Evolutionary conservation across 2,329 filamentous ascomycete species (phyloP).

Genomic region (Cercospora berteroae): DNA sequence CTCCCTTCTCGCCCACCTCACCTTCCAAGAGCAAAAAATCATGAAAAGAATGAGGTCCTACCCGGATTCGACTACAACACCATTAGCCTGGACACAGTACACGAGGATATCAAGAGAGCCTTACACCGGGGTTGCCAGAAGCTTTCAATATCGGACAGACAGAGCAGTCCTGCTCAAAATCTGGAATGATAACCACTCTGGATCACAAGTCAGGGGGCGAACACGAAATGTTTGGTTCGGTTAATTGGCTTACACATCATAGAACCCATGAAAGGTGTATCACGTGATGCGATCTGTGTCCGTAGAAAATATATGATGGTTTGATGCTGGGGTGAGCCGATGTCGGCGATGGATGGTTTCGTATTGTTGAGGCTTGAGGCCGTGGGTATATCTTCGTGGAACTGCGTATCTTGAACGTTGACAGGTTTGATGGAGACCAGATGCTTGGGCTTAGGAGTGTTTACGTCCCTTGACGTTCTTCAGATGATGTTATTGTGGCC

Average conservation of each 20-base stretch:
- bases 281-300: background rate
- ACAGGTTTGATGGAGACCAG: too few relatives aligned
- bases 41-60: background rate
- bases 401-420: too few relatives aligned
- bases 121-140: slow-evolving; percentile 7
- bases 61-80: background rate
- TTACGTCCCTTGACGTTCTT: too few relatives aligned
- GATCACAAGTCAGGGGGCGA: background rate
- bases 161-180: background rate
- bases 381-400: too few relatives aligned
- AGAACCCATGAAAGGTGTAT: background rate
- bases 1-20: too few relatives aligned
- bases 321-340: background rate
- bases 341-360: background rate
- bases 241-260: slow-evolving; percentile 1
- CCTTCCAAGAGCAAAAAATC: background rate
- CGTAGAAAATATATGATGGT: background rate
- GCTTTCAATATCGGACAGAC: background rate
- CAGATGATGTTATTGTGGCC: too few relatives aligned
- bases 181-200: slow-evolving; percentile 9
- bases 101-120: background rate
- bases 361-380: too few relatives aligned
- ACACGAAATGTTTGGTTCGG: background rate
- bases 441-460: too few relatives aligned
- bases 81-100: background rate